These are phyloP conservation scores for Fistulifera solaris DNA, from an alignment of 108 stramenopile species.

Conservation along the genomic window DNA sequence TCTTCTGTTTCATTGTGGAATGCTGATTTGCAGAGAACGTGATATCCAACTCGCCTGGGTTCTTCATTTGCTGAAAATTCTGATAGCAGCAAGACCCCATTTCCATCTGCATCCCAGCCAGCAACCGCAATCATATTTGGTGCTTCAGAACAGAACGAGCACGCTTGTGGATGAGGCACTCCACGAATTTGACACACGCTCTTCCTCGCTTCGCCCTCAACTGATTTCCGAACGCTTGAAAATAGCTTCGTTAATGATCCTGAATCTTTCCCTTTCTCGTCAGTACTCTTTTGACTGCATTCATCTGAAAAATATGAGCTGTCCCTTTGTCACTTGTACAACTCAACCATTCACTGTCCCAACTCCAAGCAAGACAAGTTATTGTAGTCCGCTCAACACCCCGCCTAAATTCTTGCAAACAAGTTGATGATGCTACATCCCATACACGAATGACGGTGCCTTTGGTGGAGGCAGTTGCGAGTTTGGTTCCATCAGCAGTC, in stretches of 20 bases:
- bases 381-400: slow-evolving; percentile 92
- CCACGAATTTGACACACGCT: slow-evolving; percentile 69
- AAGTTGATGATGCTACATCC: slow-evolving; percentile 61
- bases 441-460: slow-evolving; percentile 95
- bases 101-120: slow-evolving; percentile 76
- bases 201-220: slow-evolving; percentile 45
- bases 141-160: slow-evolving; percentile 70
- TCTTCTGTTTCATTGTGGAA: slow-evolving; percentile 43
- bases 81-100: slow-evolving; percentile 67
- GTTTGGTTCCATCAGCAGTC: slow-evolving; percentile 75
- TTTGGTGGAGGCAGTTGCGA: slow-evolving; percentile 89
- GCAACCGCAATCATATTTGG: slow-evolving; percentile 64
- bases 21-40: slow-evolving; percentile 34
- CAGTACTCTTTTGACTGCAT: slow-evolving; percentile 7
- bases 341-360: slow-evolving; percentile 76
- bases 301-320: slow-evolving; percentile 83
- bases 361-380: slow-evolving; percentile 83
- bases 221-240: slow-evolving; percentile 20
- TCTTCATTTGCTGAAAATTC: slow-evolving; percentile 56
- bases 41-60: slow-evolving; percentile 37
- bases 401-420: slow-evolving; percentile 82
- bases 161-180: slow-evolving; percentile 66
- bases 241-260: slow-evolving; percentile 13
- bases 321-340: slow-evolving; percentile 95
- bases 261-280: slow-evolving; percentile 1